Evolutionary conservation across 345 rosid genomes (phyloP), one percentile per base, ranked within the genome.

Genomic region (Leavenworthia alabamica): DNA sequence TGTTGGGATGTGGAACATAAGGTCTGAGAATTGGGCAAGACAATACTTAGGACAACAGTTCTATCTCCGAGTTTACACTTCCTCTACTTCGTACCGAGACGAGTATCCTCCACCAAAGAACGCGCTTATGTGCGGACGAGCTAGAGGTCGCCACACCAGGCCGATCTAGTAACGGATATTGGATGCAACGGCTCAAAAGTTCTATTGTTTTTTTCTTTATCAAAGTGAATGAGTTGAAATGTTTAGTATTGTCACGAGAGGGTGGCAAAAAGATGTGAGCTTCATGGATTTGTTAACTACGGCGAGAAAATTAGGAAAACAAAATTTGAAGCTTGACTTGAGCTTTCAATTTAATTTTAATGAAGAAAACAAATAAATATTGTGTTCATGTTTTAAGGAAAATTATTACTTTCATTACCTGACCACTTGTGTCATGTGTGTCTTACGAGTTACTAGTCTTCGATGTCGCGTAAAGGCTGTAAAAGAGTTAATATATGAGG

Each of bases 1-100:
- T 39, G 99, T 87, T 22, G 97, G 99, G 1, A 89, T 89, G 99
- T 93, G 99, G 99, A 89, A 93, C 83, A 52, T 93, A 71, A 80
- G 97, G 76, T 78, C 94, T 1, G 91, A 93, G 81, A 75, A 72
- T 36, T 93, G 97, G 99, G 90, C 86, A 4, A 77, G 97, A 40
- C 99, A 87, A 66, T n/a, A n/a, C n/a, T n/a, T n/a, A n/a, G n/a
- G n/a, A n/a, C n/a, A n/a, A n/a, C n/a, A n/a, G n/a, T n/a, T 89
- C 42, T 93, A 93, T 66, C 75, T 93, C 37, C 75, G 97, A 57
- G 99, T 93, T 53, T 86, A 68, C 66, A 81, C 99, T 0, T 45
- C 78, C 3, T 78, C 94, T 15, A 78, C 67, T 46, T 93, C 99
- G 32, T 81, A 74, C 65, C 73, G 97, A 56, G 97, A 93, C 13